phyloP scores from a whole-genome alignment of 768 basidiomycete species.

The Chalciporus sphaerocephalus region DNA sequence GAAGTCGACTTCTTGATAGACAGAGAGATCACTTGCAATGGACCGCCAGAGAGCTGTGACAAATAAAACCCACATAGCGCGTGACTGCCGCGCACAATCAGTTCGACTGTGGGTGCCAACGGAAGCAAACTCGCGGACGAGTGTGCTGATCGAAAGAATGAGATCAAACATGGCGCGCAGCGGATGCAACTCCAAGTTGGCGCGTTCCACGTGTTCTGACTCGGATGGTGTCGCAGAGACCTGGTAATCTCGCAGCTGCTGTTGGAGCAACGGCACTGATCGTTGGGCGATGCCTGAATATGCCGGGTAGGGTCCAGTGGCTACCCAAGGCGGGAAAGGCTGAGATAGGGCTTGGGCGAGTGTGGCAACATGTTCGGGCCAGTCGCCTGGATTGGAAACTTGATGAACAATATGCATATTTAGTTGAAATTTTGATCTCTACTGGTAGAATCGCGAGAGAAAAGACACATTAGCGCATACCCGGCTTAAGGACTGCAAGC shows the following conservation, averaged over 20 bases:
- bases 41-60: no score
- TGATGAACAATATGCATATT: not conserved
- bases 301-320: not conserved
- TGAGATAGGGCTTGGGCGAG: not conserved
- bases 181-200: not conserved
- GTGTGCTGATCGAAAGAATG: not conserved
- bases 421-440: no score
- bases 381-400: not conserved
- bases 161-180: not conserved
- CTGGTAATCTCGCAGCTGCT: not conserved
- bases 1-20: not conserved
- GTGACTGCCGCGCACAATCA: not conserved
- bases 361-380: not conserved
- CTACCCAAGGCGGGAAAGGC: not conserved
- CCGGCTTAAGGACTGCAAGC: no score
- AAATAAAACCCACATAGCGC: not conserved
- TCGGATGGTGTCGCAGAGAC: not conserved
- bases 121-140: not conserved
- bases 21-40: not conserved
- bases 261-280: not conserved
- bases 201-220: not conserved
- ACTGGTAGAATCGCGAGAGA: no score
- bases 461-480: no score
- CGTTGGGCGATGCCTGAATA: not conserved
- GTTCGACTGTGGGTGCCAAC: no score